Conservation (phyloP, 768 basidiomycete species). For the Gymnopilus junonius region DNA sequence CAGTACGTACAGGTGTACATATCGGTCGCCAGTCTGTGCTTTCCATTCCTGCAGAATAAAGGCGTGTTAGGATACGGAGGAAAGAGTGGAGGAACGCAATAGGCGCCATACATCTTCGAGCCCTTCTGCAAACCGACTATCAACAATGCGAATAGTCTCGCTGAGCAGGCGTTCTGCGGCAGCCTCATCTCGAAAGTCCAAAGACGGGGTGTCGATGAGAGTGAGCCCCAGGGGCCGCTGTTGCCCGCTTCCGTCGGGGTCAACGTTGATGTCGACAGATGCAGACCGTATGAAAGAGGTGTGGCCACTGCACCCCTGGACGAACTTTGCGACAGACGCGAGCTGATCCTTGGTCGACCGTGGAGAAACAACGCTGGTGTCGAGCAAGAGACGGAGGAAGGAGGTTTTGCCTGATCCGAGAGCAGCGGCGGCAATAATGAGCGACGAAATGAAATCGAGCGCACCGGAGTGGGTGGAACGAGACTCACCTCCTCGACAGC, state of each 20-base stretch:
- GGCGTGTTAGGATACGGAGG: conserved; percentile 16
- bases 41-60: conserved; percentile 64
- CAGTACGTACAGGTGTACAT: conserved; percentile 75
- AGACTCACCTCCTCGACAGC: conserved; percentile 68
- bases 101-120: conserved; percentile 70
- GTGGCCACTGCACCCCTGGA: conserved; percentile 73
- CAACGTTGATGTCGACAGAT: conserved; percentile 72
- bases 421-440: conserved; percentile 24
- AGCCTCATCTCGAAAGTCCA: conserved; percentile 73
- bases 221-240: conserved; percentile 62
- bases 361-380: conserved; percentile 73
- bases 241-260: conserved; percentile 49
- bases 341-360: conserved; percentile 74
- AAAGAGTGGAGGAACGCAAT: conserved; percentile 20
- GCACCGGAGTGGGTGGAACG: conserved; percentile 15
- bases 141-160: conserved; percentile 75
- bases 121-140: conserved; percentile 72
- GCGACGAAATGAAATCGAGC: conserved; percentile 9
- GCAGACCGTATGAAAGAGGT: conserved; percentile 74
- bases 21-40: conserved; percentile 71
- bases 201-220: conserved; percentile 82
- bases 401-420: conserved; percentile 78
- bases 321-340: conserved; percentile 80
- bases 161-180: conserved; percentile 64
- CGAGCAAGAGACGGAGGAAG: conserved; percentile 83